Conservation (phyloP, 768 basidiomycete species). For the Royoungia palumana region DNA sequence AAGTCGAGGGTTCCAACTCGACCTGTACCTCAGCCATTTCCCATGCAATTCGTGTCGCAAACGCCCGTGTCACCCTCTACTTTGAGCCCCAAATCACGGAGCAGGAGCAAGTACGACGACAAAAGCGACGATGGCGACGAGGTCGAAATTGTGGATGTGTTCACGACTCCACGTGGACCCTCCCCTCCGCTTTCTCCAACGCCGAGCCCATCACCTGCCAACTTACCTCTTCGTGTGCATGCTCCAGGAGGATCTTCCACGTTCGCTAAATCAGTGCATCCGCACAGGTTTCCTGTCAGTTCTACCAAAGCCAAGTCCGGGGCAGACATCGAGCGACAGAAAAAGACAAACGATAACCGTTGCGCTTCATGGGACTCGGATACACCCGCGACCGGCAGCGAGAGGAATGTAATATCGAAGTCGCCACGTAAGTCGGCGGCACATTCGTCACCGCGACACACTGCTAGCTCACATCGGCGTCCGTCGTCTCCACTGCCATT, state of each 20-base stretch:
- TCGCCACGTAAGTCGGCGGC: slow-evolving; percentile 24
- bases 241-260: neutral
- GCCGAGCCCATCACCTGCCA: slow-evolving; percentile 19
- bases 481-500: slow-evolving; percentile 15
- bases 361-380: slow-evolving; percentile 5
- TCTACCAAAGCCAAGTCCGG: slow-evolving; percentile 3
- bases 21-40: slow-evolving; percentile 23
- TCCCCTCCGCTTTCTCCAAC: slow-evolving; percentile 23
- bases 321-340: neutral
- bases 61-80: neutral
- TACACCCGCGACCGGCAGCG: neutral
- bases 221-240: neutral
- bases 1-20: neutral
- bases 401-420: slow-evolving; percentile 11
- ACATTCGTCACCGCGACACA: slow-evolving; percentile 26
- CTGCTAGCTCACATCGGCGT: neutral
- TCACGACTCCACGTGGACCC: slow-evolving; percentile 18
- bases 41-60: slow-evolving; percentile 18
- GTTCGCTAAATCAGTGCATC: neutral
- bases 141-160: slow-evolving; percentile 18
- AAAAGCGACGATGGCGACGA: neutral
- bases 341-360: slow-evolving; percentile 1
- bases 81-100: neutral
- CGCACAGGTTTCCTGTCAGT: slow-evolving; percentile 10
- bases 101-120: neutral